Conservation (phyloP, 2,329 filamentous ascomycete genomes). For the Aspergillus costaricaensis region DNA sequence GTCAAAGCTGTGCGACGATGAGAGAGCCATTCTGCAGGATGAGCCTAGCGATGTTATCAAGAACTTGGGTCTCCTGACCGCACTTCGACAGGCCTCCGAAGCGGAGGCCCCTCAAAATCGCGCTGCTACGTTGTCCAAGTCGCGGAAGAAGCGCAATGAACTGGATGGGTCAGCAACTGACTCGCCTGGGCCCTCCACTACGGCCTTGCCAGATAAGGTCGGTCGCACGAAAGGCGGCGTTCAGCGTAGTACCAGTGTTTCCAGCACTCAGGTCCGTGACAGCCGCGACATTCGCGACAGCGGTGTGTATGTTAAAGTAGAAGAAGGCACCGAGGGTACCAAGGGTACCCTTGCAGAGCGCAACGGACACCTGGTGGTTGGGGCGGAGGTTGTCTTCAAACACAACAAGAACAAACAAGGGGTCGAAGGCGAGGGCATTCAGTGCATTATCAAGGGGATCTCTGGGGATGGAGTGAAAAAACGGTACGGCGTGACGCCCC, state of each 20-base stretch:
- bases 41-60: constrained; percentile 55
- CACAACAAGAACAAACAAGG: constrained; percentile 54
- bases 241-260: constrained; percentile 46
- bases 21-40: constrained; percentile 50
- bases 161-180: constrained; percentile 47
- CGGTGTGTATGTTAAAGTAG: constrained; percentile 39
- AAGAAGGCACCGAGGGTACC: constrained; percentile 46
- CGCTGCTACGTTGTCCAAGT: constrained; percentile 43
- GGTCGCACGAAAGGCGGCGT: constrained; percentile 45
- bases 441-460: constrained; percentile 75
- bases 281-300: constrained; percentile 38
- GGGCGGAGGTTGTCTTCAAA: constrained; percentile 54
- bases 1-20: constrained; percentile 51
- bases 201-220: constrained; percentile 43
- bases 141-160: constrained; percentile 50
- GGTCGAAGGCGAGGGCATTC: constrained; percentile 62
- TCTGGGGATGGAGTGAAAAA: constrained; percentile 72
- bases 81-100: constrained; percentile 51
- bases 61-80: constrained; percentile 51
- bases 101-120: constrained; percentile 46
- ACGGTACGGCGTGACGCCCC: constrained; percentile 45
- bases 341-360: constrained; percentile 49
- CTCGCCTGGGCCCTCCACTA: constrained; percentile 47
- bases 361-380: constrained; percentile 47
- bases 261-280: constrained; percentile 43